phyloP scores from a whole-genome alignment of 2,329 filamentous ascomycete genomes.

The Pleomassaria siparia region DNA sequence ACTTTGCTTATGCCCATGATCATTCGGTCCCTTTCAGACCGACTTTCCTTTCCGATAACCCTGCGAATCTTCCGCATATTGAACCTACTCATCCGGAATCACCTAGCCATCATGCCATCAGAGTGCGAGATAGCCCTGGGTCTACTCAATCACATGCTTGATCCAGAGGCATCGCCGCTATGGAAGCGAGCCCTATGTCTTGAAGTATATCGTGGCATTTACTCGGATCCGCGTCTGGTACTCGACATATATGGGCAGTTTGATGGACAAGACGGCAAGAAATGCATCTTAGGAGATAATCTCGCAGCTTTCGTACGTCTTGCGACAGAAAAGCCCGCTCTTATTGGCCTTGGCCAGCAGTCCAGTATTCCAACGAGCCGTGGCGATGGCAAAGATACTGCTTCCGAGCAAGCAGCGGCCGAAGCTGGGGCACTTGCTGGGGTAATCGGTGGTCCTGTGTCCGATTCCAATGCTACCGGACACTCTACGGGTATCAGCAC shows the following conservation, averaged over 20 bases:
- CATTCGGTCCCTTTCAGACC: conserved; percentile 74
- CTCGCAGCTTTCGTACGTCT: conserved; percentile 88
- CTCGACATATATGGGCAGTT: conserved; percentile 79
- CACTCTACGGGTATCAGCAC: conserved; percentile 76
- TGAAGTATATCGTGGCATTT: conserved; percentile 85
- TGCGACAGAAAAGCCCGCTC: conserved; percentile 82
- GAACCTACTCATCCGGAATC: conserved; percentile 76
- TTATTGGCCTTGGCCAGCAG: conserved; percentile 87
- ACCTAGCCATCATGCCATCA: conserved; percentile 70
- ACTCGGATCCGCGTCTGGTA: conserved; percentile 76
- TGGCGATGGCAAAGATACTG: conserved; percentile 57
- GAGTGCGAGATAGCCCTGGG: conserved; percentile 84
- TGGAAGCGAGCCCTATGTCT: conserved; percentile 93
- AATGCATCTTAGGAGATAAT: conserved; percentile 76
- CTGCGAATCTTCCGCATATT: conserved; percentile 81
- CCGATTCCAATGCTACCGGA: conserved; percentile 61
- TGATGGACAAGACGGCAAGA: conserved; percentile 71
- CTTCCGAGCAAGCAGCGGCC: conserved; percentile 80
- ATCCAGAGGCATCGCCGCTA: conserved; percentile 72
- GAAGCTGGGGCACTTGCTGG: conserved; percentile 87
- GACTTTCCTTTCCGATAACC: conserved; percentile 76
- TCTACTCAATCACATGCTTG: conserved; percentile 80
- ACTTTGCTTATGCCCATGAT: conserved; percentile 80
- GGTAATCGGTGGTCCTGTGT: conserved; percentile 73
- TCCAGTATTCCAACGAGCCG: conserved; percentile 76